These are phyloP conservation scores for Colletotrichum brevisporum DNA, from an alignment of 2,329 filamentous ascomycete species.

Conservation along the genomic window DNA sequence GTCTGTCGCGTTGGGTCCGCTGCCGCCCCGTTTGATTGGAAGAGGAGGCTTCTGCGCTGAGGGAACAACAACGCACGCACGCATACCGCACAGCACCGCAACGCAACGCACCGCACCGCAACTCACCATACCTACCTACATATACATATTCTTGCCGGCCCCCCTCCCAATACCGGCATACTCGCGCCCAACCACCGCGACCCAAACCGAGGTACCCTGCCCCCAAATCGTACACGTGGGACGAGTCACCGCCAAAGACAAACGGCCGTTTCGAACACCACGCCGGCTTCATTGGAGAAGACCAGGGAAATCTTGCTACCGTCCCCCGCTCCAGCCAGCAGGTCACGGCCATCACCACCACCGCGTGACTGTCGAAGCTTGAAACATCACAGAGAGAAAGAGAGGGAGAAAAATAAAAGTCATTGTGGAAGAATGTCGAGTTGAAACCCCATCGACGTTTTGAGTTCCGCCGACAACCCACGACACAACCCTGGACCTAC, in stretches of 20 bases:
- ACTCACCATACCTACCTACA: no score
- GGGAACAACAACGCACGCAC: slow-evolving; percentile 40
- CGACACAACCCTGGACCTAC: neutral
- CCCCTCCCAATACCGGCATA: slow-evolving; percentile 26
- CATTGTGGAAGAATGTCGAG: slow-evolving; percentile 26
- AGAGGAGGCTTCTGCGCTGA: slow-evolving; percentile 33
- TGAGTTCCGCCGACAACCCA: slow-evolving; percentile 18
- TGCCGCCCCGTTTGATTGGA: slow-evolving; percentile 32
- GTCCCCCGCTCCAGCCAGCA: neutral
- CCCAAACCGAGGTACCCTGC: slow-evolving; percentile 33
- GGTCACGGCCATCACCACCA: slow-evolving; percentile 25
- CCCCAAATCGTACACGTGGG: slow-evolving; percentile 37
- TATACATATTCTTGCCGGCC: slow-evolving; percentile 34
- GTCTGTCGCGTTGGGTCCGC: slow-evolving; percentile 34
- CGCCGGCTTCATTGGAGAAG: slow-evolving; percentile 22
- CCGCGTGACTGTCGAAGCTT: slow-evolving; percentile 9
- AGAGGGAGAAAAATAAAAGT: neutral
- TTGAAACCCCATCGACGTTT: neutral
- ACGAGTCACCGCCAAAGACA: slow-evolving; percentile 39
- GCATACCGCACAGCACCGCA: neutral
- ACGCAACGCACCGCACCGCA: neutral
- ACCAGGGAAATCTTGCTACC: neutral
- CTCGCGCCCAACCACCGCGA: slow-evolving; percentile 39
- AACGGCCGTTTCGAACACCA: slow-evolving; percentile 11
- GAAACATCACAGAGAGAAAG: slow-evolving; percentile 19